phyloP scores from a whole-genome alignment of 768 basidiomycete species.

The Lactarius hengduanensis region DNA sequence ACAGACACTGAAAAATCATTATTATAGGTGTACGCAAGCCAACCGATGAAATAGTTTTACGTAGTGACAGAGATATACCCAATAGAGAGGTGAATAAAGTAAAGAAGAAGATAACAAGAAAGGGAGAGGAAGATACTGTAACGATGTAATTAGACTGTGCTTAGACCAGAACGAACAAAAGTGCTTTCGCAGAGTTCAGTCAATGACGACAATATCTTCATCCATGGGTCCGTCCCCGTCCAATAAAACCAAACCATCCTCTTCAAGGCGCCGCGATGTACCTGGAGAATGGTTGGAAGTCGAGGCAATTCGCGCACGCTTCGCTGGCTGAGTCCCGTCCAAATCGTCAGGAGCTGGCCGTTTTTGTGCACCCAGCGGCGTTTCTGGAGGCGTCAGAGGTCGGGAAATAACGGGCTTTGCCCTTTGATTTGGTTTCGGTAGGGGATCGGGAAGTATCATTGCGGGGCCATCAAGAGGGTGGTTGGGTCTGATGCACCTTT shows the following conservation, averaged over 20 bases:
- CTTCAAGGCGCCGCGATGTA: constrained; percentile 64
- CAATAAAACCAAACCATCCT: constrained; percentile 71
- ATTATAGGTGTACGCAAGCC: constrained; percentile 7
- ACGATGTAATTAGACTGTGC: background rate
- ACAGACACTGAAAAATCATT: background rate
- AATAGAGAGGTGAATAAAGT: constrained; percentile 26
- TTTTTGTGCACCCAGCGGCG: constrained; percentile 50
- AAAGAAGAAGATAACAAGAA: background rate
- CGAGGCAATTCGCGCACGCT: constrained; percentile 45
- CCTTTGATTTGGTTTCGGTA: constrained; percentile 55
- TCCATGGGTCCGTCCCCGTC: constrained; percentile 55
- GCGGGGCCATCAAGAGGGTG: constrained; percentile 51
- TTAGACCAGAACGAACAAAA: background rate
- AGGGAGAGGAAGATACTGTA: background rate
- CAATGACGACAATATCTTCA: constrained; percentile 54
- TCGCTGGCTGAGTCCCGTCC: constrained; percentile 56
- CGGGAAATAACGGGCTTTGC: constrained; percentile 37
- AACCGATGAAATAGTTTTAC: background rate
- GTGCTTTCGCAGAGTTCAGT: constrained; percentile 36
- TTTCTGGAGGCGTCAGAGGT: constrained; percentile 41
- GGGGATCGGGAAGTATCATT: constrained; percentile 62
- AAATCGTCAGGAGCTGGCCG: constrained; percentile 57
- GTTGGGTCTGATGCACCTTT: constrained; percentile 46
- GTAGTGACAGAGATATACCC: constrained; percentile 3
- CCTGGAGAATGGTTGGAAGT: constrained; percentile 47